Percentiles rank a stretch among this genome's conserved stretches.
Evolutionary conservation across 306 rosid species (phyloP).

Genomic region (Malus asiatica): DNA sequence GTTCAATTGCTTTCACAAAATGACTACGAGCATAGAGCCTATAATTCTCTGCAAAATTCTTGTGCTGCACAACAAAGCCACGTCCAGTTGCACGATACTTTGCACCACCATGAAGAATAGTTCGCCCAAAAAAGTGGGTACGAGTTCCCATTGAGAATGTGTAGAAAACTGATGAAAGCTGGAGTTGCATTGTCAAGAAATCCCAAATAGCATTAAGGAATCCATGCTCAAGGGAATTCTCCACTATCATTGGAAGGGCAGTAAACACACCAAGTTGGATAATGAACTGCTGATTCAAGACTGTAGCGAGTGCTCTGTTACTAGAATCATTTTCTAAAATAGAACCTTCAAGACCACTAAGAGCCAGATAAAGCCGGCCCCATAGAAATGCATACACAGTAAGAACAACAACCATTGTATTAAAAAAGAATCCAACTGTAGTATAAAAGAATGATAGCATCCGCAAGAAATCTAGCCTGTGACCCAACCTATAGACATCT

Average conservation of each 20-base stretch:
- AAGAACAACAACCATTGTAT: conserved; percentile 62
- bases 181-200: conserved; percentile 78
- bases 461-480: conserved; percentile 72
- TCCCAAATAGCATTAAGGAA: conserved; percentile 82
- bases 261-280: conserved; percentile 79
- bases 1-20: conserved; percentile 84
- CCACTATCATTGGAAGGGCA: conserved; percentile 88
- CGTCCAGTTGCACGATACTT: conserved; percentile 89
- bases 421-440: conserved; percentile 80
- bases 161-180: conserved; percentile 82
- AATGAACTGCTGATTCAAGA: conserved; percentile 69
- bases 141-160: conserved; percentile 86
- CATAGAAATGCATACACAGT: conserved; percentile 78
- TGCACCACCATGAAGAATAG: conserved; percentile 89
- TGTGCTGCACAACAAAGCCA: conserved; percentile 86
- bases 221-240: conserved; percentile 75
- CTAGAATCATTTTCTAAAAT: conserved; percentile 34
- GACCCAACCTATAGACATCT: conserved; percentile 82
- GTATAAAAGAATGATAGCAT: conserved; percentile 84
- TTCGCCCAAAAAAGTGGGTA: conserved; percentile 73
- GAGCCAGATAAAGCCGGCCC: conserved; percentile 76
- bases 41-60: conserved; percentile 79
- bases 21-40: conserved; percentile 89
- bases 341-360: conserved; percentile 66
- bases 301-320: conserved; percentile 51